Conservation (phyloP, 164 flowering plant genomes). For the Stephania japonica region DNA sequence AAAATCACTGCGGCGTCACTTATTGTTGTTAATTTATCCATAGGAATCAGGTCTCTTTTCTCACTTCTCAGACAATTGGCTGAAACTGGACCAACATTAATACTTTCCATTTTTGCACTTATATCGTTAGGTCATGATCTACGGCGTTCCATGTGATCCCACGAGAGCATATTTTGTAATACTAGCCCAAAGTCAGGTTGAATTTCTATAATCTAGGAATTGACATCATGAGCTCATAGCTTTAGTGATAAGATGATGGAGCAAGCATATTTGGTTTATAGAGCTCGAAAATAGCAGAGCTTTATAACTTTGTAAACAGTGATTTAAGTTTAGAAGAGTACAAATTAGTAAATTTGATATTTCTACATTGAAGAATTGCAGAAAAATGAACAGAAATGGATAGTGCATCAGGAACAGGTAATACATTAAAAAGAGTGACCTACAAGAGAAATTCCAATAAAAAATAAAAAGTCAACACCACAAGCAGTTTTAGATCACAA, state of each 20-base stretch:
- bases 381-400: neutral
- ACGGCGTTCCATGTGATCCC: neutral
- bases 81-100: neutral
- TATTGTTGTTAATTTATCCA: neutral
- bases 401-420: neutral
- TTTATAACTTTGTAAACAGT: neutral
- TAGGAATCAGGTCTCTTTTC: neutral
- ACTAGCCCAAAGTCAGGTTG: neutral
- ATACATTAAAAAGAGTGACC: neutral
- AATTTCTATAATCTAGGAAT: neutral
- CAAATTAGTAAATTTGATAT: too few species aligned
- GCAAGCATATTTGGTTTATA: neutral
- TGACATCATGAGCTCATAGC: neutral
- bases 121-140: neutral
- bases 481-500: neutral
- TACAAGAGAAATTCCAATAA: neutral
- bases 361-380: too few species aligned
- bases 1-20: too few species aligned
- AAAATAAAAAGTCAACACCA: neutral
- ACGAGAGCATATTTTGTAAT: neutral
- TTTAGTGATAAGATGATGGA: neutral
- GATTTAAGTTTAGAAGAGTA: too few species aligned
- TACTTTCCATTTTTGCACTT: neutral
- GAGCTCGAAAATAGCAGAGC: neutral
- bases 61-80: neutral